These are phyloP conservation scores for Citrus glauca DNA, from an alignment of 345 rosid species.

Conservation along the genomic window DNA sequence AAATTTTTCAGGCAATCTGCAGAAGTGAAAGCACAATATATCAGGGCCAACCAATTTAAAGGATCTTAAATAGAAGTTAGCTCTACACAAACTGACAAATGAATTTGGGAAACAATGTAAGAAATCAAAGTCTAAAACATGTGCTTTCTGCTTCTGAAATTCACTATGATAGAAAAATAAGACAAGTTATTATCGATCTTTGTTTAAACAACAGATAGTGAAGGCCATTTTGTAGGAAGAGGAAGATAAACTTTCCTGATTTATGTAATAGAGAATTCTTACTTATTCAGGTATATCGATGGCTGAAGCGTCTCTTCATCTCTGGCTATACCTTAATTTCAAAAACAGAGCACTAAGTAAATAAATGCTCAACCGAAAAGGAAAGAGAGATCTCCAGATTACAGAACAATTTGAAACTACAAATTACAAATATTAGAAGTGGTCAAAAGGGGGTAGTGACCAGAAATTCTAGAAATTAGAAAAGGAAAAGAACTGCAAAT, in stretches of 20 bases:
- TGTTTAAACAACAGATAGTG: background rate
- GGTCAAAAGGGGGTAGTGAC: background rate
- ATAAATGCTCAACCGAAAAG: constrained; percentile 7
- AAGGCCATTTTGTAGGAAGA: background rate
- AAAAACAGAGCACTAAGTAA: constrained; percentile 8
- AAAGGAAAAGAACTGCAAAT: background rate
- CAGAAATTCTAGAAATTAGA: background rate
- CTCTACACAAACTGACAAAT: background rate
- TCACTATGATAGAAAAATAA: background rate
- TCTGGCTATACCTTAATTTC: constrained; percentile 58
- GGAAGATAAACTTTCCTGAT: background rate
- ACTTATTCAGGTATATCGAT: constrained; percentile 82
- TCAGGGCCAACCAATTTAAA: background rate
- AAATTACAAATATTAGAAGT: background rate
- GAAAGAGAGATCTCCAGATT: background rate
- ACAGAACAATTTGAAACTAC: background rate
- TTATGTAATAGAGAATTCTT: constrained; percentile 25
- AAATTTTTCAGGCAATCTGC: constrained; percentile 78
- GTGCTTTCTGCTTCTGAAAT: background rate
- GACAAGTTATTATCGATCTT: background rate
- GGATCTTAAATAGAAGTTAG: background rate
- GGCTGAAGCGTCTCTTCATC: constrained; percentile 87
- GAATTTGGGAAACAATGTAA: background rate
- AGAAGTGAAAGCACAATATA: constrained; percentile 17
- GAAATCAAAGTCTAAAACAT: background rate